phyloP scores from a whole-genome alignment of 495 filamentous ascomycete genomes.

The Penicillium antarcticum region DNA sequence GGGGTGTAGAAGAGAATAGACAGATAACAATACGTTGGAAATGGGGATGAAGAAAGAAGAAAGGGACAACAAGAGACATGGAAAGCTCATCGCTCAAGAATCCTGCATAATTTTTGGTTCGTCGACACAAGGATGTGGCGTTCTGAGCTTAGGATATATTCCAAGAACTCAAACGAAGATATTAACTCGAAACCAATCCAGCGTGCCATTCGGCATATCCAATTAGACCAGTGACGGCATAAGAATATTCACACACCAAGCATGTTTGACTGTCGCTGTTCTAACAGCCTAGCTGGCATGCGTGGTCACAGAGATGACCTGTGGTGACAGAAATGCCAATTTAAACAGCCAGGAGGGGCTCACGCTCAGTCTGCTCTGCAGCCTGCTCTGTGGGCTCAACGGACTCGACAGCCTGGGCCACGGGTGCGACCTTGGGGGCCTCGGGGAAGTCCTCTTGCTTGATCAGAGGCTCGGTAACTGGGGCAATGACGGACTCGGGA shows the following conservation, averaged over 20 bases:
- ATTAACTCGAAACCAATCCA: neutral
- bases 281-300: neutral
- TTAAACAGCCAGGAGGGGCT: slow-evolving; percentile 39
- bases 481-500: slow-evolving; percentile 41
- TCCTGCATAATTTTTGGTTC: slow-evolving; percentile 15
- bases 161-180: slow-evolving; percentile 6
- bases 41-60: neutral
- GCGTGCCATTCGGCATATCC: slow-evolving; percentile 6
- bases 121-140: slow-evolving; percentile 7
- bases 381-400: slow-evolving; percentile 12
- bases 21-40: neutral
- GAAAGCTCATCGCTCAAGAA: slow-evolving; percentile 17
- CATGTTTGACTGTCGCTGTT: neutral
- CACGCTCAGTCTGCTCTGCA: slow-evolving; percentile 23
- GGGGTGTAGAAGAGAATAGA: slow-evolving; percentile 4
- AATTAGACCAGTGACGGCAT: neutral
- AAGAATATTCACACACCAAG: neutral
- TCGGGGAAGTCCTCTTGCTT: slow-evolving; percentile 59
- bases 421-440: slow-evolving; percentile 41
- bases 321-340: neutral
- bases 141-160: slow-evolving; percentile 8
- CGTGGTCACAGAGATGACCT: neutral
- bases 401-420: slow-evolving; percentile 38
- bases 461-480: slow-evolving; percentile 15
- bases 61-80: slow-evolving; percentile 7